Evolutionary conservation across 176 grass and related monocot species (phyloP).

Genomic region (Hsuehochloa calcarea): DNA sequence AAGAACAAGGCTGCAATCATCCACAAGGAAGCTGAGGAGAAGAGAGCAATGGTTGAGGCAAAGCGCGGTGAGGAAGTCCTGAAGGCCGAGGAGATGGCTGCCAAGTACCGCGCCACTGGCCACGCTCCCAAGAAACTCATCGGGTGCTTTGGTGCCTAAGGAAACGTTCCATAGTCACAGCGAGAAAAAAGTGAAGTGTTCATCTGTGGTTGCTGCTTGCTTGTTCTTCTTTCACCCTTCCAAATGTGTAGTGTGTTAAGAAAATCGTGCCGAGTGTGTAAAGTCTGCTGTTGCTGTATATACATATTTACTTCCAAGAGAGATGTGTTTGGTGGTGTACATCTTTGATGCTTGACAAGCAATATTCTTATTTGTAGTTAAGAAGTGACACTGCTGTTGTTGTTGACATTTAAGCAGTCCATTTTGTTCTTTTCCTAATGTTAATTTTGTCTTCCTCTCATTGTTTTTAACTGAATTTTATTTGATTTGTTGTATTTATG

Average conservation of each 20-base stretch:
- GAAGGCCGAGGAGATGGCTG: conserved; percentile 78
- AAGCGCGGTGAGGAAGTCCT: conserved; percentile 62
- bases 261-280: conserved; percentile 50
- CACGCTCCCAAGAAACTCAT: conserved; percentile 77
- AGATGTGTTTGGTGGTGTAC: conserved; percentile 60
- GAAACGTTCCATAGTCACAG: neutral
- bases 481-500: neutral
- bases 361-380: conserved; percentile 72
- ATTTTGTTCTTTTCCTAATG: conserved; percentile 25
- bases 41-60: conserved; percentile 76
- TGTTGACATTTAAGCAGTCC: conserved; percentile 42
- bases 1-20: conserved; percentile 78
- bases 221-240: conserved; percentile 11
- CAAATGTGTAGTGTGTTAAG: conserved; percentile 42
- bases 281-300: conserved; percentile 60
- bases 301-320: conserved; percentile 51
- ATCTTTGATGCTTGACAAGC: conserved; percentile 50
- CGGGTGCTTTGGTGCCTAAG: conserved; percentile 79
- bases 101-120: conserved; percentile 83
- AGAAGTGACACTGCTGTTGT: conserved; percentile 46
- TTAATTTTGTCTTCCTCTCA: neutral
- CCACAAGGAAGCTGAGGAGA: conserved; percentile 92
- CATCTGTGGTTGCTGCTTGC: conserved; percentile 28
- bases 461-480: neutral
- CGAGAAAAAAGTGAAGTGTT: neutral